These are phyloP conservation scores for Gorgonomyces haynaldii DNA, from an alignment of 192 early-diverging fungal species.

Conservation along the genomic window DNA sequence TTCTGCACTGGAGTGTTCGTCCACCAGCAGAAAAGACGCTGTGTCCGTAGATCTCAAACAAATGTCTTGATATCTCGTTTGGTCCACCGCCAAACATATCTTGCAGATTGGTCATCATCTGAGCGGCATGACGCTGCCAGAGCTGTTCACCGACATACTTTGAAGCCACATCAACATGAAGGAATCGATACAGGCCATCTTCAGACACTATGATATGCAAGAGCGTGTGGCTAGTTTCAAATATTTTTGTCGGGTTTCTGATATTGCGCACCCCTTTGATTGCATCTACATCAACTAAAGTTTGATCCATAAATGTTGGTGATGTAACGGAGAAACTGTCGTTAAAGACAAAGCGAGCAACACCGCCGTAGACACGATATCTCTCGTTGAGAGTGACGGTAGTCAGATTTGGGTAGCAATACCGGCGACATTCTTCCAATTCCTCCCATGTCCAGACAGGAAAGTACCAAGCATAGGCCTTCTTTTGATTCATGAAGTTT, in stretches of 20 bases:
- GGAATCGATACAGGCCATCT: slow-evolving; percentile 11
- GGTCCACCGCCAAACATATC: slow-evolving; percentile 13
- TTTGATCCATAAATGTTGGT: background rate
- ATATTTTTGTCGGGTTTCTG: slow-evolving; percentile 10
- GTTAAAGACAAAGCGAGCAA: slow-evolving; percentile 17
- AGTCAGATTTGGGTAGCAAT: slow-evolving; percentile 11
- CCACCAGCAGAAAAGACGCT: slow-evolving; percentile 16
- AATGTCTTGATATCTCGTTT: slow-evolving; percentile 17
- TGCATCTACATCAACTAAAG: slow-evolving; percentile 12
- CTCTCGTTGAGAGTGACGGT: slow-evolving; percentile 5
- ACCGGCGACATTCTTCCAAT: slow-evolving; percentile 8
- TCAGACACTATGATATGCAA: slow-evolving; percentile 6
- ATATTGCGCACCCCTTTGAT: slow-evolving; percentile 5
- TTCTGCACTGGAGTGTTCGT: slow-evolving; percentile 15
- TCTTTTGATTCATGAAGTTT: slow-evolving; percentile 12
- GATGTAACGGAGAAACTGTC: slow-evolving; percentile 2
- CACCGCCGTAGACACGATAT: slow-evolving; percentile 15
- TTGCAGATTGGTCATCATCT: slow-evolving; percentile 14
- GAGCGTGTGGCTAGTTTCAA: slow-evolving; percentile 6
- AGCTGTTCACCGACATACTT: slow-evolving; percentile 17
- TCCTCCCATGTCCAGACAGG: slow-evolving; percentile 11
- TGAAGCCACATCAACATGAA: slow-evolving; percentile 11
- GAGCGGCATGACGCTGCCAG: slow-evolving; percentile 14
- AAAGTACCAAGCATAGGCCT: slow-evolving; percentile 9
- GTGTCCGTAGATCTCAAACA: slow-evolving; percentile 16